A percentile compares a stretch with the other conserved stretches of the same genome.
phyloP scores from a whole-genome alignment of 805 yeast genomes.

The Saturnispora mendoncae region DNA sequence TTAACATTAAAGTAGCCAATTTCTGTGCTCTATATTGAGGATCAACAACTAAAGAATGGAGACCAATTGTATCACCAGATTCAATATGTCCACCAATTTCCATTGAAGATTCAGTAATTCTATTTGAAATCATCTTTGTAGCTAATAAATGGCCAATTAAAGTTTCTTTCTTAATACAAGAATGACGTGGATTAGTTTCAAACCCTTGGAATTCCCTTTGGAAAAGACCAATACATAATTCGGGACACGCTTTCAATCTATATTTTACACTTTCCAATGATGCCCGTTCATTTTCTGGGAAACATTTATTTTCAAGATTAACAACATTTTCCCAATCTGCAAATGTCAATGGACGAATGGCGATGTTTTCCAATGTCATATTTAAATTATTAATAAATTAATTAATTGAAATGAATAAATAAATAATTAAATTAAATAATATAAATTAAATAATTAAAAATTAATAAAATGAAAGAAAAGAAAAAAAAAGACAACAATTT shows the following conservation, averaged over 20 bases:
- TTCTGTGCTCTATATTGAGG: constrained; percentile 74
- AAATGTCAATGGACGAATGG: constrained; percentile 67
- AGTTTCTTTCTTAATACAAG: constrained; percentile 47
- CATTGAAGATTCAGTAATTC: constrained; percentile 54
- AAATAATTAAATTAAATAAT: too few relatives aligned
- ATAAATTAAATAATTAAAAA: too few relatives aligned
- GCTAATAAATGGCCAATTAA: constrained; percentile 76
- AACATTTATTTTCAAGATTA: constrained; percentile 58
- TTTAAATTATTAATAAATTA: background rate
- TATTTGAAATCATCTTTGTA: constrained; percentile 49
- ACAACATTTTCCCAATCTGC: constrained; percentile 58
- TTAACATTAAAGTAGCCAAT: constrained; percentile 72
- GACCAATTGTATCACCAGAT: constrained; percentile 61
- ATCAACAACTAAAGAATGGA: constrained; percentile 74
- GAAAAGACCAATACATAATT: constrained; percentile 81
- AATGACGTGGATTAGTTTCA: constrained; percentile 31
- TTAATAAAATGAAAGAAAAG: constrained; percentile 5
- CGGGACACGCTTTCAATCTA: constrained; percentile 78
- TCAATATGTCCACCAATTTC: constrained; percentile 63
- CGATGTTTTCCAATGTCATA: constrained; percentile 3
- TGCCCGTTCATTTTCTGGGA: constrained; percentile 64
- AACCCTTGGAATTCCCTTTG: constrained; percentile 48
- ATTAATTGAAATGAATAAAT: background rate
- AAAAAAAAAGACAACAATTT: too few relatives aligned
- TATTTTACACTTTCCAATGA: constrained; percentile 54